These are phyloP conservation scores for Fusarium xyrophilum DNA, from an alignment of 2,329 filamentous ascomycete genomes.

Conservation along the genomic window DNA sequence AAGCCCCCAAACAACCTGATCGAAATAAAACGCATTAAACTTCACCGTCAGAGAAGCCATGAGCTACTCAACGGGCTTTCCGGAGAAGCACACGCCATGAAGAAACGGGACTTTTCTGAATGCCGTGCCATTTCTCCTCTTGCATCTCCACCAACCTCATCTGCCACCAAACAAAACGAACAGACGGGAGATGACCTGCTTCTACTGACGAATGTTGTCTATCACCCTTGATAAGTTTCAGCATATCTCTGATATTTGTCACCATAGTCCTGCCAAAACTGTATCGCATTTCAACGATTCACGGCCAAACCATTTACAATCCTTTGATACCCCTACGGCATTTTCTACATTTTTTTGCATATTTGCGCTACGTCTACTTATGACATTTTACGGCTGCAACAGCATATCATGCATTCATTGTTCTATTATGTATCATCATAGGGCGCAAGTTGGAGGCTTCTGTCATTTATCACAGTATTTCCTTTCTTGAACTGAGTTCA, in stretches of 20 bases:
- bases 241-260: constrained; percentile 4
- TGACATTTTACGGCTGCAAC: constrained; percentile 35
- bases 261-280: constrained; percentile 9
- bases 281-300: constrained; percentile 35
- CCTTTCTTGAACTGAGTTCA: neutral
- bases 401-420: constrained; percentile 30
- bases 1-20: constrained; percentile 6
- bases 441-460: constrained; percentile 11
- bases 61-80: constrained; percentile 55
- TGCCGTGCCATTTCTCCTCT: constrained; percentile 40
- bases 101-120: constrained; percentile 38
- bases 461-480: constrained; percentile 1
- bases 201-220: constrained; percentile 59
- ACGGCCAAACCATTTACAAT: constrained; percentile 40
- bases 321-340: constrained; percentile 39
- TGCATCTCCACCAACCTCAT: constrained; percentile 45
- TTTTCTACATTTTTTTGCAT: constrained; percentile 13
- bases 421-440: constrained; percentile 18
- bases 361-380: constrained; percentile 11
- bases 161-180: constrained; percentile 33
- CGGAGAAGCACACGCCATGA: constrained; percentile 21
- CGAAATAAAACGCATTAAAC: constrained; percentile 46
- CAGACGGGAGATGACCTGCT: constrained; percentile 44
- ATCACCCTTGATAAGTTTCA: constrained; percentile 48
- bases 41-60: constrained; percentile 59